Percentiles rank a stretch among this genome's conserved stretches.
These are phyloP conservation scores for Mortierella sp. DNA, from an alignment of 371 early-diverging fungal species.

Conservation along the genomic window DNA sequence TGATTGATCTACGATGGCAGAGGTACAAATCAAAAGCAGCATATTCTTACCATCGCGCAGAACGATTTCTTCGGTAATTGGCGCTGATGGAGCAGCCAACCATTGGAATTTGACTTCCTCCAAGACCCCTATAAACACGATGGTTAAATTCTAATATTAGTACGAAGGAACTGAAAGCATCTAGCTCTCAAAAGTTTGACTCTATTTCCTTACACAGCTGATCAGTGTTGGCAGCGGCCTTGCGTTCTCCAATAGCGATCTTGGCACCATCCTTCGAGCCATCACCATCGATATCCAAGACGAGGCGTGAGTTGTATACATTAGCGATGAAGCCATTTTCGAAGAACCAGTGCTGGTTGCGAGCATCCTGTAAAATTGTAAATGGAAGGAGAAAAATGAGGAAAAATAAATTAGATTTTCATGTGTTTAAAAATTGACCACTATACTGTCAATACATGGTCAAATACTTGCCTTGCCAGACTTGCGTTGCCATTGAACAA, in stretches of 20 bases:
- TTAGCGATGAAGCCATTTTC: conserved; percentile 55
- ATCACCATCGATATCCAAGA: conserved; percentile 52
- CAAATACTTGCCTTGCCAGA: conserved; percentile 31
- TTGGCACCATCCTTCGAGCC: conserved; percentile 57
- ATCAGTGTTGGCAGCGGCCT: conserved; percentile 40
- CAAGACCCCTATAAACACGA: conserved; percentile 32
- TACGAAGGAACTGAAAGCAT: not conserved
- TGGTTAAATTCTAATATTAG: conserved; percentile 18
- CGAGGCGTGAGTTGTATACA: conserved; percentile 54
- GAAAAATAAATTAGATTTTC: not conserved
- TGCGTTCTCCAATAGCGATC: conserved; percentile 53
- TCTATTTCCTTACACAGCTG: conserved; percentile 40
- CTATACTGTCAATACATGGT: not conserved
- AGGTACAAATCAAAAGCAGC: not conserved
- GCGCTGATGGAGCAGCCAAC: conserved; percentile 24
- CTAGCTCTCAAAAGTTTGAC: not conserved
- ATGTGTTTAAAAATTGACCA: not conserved
- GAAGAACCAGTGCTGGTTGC: conserved; percentile 56
- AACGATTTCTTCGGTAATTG: conserved; percentile 9
- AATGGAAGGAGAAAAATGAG: not conserved
- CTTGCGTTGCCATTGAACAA: conserved; percentile 55
- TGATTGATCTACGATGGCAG: not conserved
- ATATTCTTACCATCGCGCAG: conserved; percentile 23
- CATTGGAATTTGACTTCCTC: conserved; percentile 45
- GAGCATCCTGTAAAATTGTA: conserved; percentile 28